These are phyloP conservation scores for Backusella psychrophila DNA, from an alignment of 192 early-diverging fungal species.

Conservation along the genomic window DNA sequence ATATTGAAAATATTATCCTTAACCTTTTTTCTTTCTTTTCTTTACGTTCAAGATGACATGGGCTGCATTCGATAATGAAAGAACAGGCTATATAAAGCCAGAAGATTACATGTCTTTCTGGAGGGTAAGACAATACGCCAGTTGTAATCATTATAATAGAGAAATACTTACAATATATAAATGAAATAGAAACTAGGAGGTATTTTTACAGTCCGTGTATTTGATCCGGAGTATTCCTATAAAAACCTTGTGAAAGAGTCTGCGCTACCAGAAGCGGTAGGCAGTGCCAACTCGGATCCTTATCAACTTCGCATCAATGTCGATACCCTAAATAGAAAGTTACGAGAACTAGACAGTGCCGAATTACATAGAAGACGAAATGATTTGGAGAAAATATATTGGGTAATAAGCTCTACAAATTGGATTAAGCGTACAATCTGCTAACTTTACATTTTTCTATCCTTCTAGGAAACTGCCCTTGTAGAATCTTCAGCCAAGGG, in stretches of 20 bases:
- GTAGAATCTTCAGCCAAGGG: conserved; percentile 21
- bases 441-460: neutral
- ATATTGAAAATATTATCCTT: conserved; percentile 16
- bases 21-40: conserved; percentile 10
- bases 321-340: conserved; percentile 16
- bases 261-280: neutral
- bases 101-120: conserved; percentile 50
- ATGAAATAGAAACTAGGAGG: conserved; percentile 46
- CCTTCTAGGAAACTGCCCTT: conserved; percentile 17
- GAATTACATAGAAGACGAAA: conserved; percentile 30
- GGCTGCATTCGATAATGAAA: conserved; percentile 43
- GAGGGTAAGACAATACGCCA: conserved; percentile 34
- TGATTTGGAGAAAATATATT: conserved; percentile 37
- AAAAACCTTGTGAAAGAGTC: conserved; percentile 36
- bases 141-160: neutral
- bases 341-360: conserved; percentile 22
- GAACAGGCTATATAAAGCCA: conserved; percentile 48
- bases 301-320: conserved; percentile 22
- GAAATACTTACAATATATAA: conserved; percentile 14
- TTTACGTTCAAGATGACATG: conserved; percentile 52
- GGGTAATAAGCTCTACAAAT: conserved; percentile 15
- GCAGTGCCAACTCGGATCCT: conserved; percentile 10
- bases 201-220: conserved; percentile 46
- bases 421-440: neutral
- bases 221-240: conserved; percentile 46